Evolutionary conservation across 2,329 filamentous ascomycete genomes (phyloP).

Genomic region (Colletotrichum nymphaeae): DNA sequence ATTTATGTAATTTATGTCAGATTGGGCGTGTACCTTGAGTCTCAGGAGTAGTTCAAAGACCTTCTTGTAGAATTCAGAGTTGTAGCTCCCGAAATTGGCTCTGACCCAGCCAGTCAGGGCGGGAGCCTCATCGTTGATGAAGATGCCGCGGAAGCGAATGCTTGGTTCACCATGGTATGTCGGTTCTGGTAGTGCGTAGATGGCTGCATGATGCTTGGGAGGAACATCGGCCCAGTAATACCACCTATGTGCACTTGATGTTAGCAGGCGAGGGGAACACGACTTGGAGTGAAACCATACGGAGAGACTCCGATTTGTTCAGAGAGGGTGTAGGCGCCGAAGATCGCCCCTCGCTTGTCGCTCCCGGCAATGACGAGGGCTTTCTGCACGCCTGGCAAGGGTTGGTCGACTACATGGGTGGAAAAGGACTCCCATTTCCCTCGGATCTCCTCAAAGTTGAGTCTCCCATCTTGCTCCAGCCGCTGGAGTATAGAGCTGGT

Average conservation of each 20-base stretch:
- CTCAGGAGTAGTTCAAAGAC: conserved; percentile 73
- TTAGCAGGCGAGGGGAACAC: not conserved
- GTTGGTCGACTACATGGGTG: conserved; percentile 55
- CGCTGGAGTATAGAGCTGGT: conserved; percentile 61
- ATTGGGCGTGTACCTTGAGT: conserved; percentile 49
- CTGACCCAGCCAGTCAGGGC: conserved; percentile 68
- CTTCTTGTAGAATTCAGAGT: conserved; percentile 67
- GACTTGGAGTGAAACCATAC: conserved; percentile 34
- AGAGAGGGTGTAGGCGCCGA: conserved; percentile 68
- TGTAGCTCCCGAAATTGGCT: conserved; percentile 60
- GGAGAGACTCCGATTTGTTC: conserved; percentile 73
- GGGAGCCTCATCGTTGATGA: conserved; percentile 73
- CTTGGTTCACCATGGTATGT: conserved; percentile 64
- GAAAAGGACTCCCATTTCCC: conserved; percentile 69
- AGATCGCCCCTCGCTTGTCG: conserved; percentile 69
- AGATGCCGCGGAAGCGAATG: conserved; percentile 70
- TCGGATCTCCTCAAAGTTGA: conserved; percentile 58
- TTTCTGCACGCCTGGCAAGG: conserved; percentile 57
- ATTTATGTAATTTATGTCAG: no score
- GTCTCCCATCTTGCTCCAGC: conserved; percentile 51
- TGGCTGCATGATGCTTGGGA: conserved; percentile 55
- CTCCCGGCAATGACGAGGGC: conserved; percentile 68
- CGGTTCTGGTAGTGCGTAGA: conserved; percentile 60
- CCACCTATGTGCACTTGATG: conserved; percentile 48
- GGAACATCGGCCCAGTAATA: conserved; percentile 71